Base-by-base conservation (phyloP, 2,329 filamentous ascomycete species). In the Fusarium sp. region DNA sequence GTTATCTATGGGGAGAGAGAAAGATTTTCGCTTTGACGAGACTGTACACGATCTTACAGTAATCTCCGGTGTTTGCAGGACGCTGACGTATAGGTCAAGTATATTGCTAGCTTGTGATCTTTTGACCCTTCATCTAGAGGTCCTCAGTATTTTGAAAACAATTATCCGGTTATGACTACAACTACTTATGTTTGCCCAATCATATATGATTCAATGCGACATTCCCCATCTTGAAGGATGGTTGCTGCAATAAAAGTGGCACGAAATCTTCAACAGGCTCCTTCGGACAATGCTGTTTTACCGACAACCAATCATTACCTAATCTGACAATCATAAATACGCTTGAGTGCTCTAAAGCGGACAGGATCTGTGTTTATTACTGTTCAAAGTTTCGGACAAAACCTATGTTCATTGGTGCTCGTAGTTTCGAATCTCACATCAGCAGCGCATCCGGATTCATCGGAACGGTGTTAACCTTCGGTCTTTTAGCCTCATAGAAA, bases 361-460 rank as follows among this genome's bases (percentile, higher is more conserved):
- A 10, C 32, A 34, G 5, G 32, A 34, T 34, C 16, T 34, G 16
- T 34, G 15, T 32, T 32, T 8, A 8, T 8, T 27, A 5, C 3
- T 8, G 30, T 16, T 16, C 30, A 16, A 16, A 8, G 15, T 16
- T 16, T 32, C 30, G 30, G 30, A 32, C 15, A 32, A 16, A 32
- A 0, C 0, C 15, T 5, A 6, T 10, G 16, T n/a, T 11, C 11
- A 34, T 38, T 18, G 16, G 20, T 11, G 2, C 0, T 15, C 14
- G 6, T 25, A 3, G 3, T 22, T 50, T 7, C 11, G 14, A n/a
- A 25, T 38, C 47, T 51, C 47, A 51, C 32, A 38, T 27, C 20
- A 46, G n/a, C 30, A 38, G 34, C 34, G 3, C 18, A n/a, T 38
- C 34, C 34, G 16, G 46, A 53, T 8, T 57, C 30, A 9, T 16